phyloP scores from a whole-genome alignment of 208 protist genomes.

The Leishmania lainsoni region DNA sequence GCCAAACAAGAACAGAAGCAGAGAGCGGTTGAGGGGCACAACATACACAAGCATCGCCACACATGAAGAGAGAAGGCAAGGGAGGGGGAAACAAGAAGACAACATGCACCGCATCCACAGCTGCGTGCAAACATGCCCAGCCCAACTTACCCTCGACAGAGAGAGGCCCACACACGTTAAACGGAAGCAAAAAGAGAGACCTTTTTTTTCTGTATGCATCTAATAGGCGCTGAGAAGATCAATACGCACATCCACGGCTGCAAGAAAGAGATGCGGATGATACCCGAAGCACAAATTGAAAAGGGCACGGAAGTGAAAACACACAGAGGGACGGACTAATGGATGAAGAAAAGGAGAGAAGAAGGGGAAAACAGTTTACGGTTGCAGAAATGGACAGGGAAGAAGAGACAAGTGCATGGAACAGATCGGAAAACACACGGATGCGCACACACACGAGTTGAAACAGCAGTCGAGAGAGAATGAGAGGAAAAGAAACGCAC shows the following conservation, averaged over 20 bases:
- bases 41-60: neutral
- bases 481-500: neutral
- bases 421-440: neutral
- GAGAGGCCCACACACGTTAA: too few species aligned
- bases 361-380: neutral
- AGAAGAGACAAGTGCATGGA: neutral
- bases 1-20: neutral
- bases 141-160: neutral
- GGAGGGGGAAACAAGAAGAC: neutral
- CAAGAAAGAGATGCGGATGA: neutral
- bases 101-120: neutral
- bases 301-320: neutral
- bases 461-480: neutral
- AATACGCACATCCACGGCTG: neutral
- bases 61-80: neutral
- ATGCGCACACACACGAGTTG: neutral
- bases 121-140: neutral
- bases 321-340: neutral
- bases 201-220: neutral
- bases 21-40: neutral
- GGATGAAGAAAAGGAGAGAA: neutral
- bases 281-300: neutral
- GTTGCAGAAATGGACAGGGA: too few species aligned
- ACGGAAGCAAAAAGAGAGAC: neutral
- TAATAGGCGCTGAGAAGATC: neutral